phyloP scores from a whole-genome alignment of 768 basidiomycete species.

The Tylopilus intermedius region DNA sequence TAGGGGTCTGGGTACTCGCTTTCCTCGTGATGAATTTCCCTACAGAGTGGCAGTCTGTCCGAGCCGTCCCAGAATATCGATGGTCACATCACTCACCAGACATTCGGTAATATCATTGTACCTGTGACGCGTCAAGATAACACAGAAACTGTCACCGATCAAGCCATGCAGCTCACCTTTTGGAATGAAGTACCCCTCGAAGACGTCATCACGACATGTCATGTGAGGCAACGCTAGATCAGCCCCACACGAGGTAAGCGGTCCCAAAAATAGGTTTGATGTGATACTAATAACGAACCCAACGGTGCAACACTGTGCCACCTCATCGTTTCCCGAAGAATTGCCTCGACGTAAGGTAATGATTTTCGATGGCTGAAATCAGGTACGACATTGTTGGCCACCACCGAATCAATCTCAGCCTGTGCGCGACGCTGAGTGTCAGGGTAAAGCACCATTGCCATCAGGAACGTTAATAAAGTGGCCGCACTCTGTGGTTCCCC shows the following conservation, averaged over 20 bases:
- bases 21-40: slow-evolving; percentile 31
- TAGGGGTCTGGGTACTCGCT: slow-evolving; percentile 25
- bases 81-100: slow-evolving; percentile 21
- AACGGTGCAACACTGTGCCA: slow-evolving; percentile 30
- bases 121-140: slow-evolving; percentile 13
- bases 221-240: slow-evolving; percentile 25
- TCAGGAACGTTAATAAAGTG: slow-evolving; percentile 22
- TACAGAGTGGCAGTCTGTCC: background rate
- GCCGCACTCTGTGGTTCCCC: slow-evolving; percentile 17
- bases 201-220: slow-evolving; percentile 38
- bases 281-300: slow-evolving; percentile 15
- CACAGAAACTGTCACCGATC: background rate
- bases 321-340: slow-evolving; percentile 30
- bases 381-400: slow-evolving; percentile 13
- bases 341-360: slow-evolving; percentile 27
- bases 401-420: slow-evolving; percentile 26
- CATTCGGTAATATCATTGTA: slow-evolving; percentile 25
- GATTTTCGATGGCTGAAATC: slow-evolving; percentile 25
- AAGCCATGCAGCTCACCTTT: slow-evolving; percentile 24
- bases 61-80: background rate
- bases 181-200: slow-evolving; percentile 39
- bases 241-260: slow-evolving; percentile 3
- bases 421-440: slow-evolving; percentile 29
- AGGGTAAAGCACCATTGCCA: slow-evolving; percentile 29
- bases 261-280: background rate